Base-by-base conservation (phyloP, 2,329 filamentous ascomycete species). In the Graphilbum ipis-grandicollis region DNA sequence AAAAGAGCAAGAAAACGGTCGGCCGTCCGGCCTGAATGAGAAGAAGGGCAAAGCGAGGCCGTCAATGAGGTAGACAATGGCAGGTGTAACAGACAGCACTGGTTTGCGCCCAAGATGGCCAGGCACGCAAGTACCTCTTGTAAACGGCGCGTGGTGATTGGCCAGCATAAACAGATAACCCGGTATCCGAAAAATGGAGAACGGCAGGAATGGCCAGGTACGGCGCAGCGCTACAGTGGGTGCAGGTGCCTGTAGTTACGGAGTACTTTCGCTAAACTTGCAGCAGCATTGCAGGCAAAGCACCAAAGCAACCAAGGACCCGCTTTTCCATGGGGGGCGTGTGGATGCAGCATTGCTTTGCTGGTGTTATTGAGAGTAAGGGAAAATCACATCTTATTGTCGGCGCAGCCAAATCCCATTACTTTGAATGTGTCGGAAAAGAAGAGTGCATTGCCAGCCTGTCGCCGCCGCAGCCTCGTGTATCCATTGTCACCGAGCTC, bases 351-450 rank as follows among this genome's bases (percentile, higher is more conserved):
- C 35, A 6, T 23, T 39, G 43, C 40, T 42, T 38, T 30, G 45
- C 43, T 47, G 44, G 45, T 47, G 45, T 47, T 46, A 47, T 45
- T 47, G 43, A 43, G 40, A 39, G 31, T n/a, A n/a, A n/a, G 28
- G 39, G 38, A 42, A 43, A 45, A 45, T 39, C 40, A 45, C 40
- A 44, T 41, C 43, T 39, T 40, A 44, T 41, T 40, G 39, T 41
- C 39, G 39, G 41, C 42, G 28, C 34, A 39, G 38, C 39, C 38
- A 36, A 38, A 38, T 38, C 32, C 36, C 37, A 38, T 38, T 28
- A 19, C 19, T n/a, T 15, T 25, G 32, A 31, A 13, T 5, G 14
- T 7, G 6, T 28, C 10, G 23, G 23, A 25, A 25, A 25, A 12
- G 23, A 18, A 18, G 4, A 10, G 13, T 15, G 13, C 31, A 15